These are phyloP conservation scores for Cicer bijugum DNA, from an alignment of 306 rosid genomes.

Conservation along the genomic window DNA sequence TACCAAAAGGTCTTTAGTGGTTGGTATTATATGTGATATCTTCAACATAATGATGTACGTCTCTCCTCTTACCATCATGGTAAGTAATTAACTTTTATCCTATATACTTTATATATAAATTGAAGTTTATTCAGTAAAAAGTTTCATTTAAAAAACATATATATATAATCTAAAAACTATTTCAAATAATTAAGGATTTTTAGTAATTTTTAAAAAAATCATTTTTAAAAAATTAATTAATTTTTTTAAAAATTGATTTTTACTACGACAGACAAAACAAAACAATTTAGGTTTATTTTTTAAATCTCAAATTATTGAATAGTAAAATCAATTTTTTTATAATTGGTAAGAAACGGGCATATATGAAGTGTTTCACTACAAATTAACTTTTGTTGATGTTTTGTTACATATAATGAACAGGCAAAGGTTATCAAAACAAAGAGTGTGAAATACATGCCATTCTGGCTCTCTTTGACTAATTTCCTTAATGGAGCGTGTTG, in stretches of 20 bases:
- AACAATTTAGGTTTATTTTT: no score
- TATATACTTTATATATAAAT: not conserved
- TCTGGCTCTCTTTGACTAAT: slow-evolving; percentile 68
- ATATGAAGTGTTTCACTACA: not conserved
- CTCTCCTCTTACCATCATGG: slow-evolving; percentile 74
- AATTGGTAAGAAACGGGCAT: no score
- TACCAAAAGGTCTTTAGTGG: slow-evolving; percentile 54
- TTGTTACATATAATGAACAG: slow-evolving; percentile 47
- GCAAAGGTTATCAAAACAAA: slow-evolving; percentile 60
- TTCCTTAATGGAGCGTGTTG: slow-evolving; percentile 71
- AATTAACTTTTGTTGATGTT: not conserved
- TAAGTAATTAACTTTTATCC: slow-evolving; percentile 38
- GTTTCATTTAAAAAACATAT: no score
- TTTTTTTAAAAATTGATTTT: no score
- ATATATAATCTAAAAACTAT: no score
- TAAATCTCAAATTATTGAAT: no score
- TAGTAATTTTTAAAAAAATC: no score
- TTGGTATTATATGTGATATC: slow-evolving; percentile 71
- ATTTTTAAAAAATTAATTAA: no score
- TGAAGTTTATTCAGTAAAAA: not conserved
- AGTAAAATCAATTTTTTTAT: no score
- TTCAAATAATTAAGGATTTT: no score
- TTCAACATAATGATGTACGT: slow-evolving; percentile 74
- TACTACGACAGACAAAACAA: no score
- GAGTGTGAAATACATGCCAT: slow-evolving; percentile 83